phyloP scores from a whole-genome alignment of 495 filamentous ascomycete species.

The Cudoniella acicularis region DNA sequence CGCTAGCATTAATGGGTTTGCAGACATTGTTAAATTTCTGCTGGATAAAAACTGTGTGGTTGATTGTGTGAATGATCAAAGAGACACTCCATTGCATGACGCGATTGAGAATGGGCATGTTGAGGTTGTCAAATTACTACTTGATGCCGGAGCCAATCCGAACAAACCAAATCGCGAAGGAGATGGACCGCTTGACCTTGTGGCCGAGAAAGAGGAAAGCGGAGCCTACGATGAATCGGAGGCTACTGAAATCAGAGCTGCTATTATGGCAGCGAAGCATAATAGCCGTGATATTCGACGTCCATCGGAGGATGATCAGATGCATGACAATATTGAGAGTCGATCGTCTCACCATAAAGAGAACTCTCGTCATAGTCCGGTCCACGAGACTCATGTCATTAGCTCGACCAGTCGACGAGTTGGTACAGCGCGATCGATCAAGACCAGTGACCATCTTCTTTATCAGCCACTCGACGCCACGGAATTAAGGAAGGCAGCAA shows the following conservation, averaged over 20 bases:
- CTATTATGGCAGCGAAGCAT: constrained; percentile 50
- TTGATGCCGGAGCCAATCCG: constrained; percentile 85
- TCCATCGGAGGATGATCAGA: constrained; percentile 32
- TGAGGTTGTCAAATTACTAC: constrained; percentile 80
- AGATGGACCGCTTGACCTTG: constrained; percentile 79
- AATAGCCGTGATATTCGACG: constrained; percentile 24
- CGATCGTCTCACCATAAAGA: constrained; percentile 65
- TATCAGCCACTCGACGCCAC: constrained; percentile 58
- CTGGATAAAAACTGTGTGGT: constrained; percentile 78
- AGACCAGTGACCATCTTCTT: constrained; percentile 50
- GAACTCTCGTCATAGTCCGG: constrained; percentile 60
- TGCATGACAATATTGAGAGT: constrained; percentile 47
- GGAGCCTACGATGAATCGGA: neutral
- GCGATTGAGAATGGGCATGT: constrained; percentile 92
- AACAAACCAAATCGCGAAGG: constrained; percentile 82
- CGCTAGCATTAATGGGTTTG: constrained; percentile 77
- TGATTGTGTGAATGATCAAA: constrained; percentile 74
- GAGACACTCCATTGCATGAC: constrained; percentile 91
- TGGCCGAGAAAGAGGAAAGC: constrained; percentile 47
- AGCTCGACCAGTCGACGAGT: constrained; percentile 35
- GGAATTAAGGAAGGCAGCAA: constrained; percentile 76
- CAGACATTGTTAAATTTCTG: constrained; percentile 76
- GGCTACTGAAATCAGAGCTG: constrained; percentile 52
- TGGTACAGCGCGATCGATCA: constrained; percentile 37
- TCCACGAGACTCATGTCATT: constrained; percentile 31